These are phyloP conservation scores for Naganishia albida DNA, from an alignment of 1,284 basidiomycete species.

Conservation along the genomic window DNA sequence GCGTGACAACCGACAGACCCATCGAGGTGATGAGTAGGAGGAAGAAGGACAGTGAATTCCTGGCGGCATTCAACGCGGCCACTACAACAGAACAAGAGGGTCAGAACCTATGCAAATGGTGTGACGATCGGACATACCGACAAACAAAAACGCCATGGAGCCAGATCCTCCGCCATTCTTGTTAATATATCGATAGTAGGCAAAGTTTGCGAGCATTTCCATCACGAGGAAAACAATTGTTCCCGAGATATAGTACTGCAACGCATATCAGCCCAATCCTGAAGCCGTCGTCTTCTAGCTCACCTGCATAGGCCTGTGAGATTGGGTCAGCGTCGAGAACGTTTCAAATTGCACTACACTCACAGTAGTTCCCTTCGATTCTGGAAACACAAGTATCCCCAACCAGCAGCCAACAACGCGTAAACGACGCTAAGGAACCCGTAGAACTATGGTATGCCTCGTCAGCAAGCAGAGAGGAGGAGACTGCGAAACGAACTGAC, in stretches of 20 bases:
- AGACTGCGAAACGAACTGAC: conserved; percentile 58
- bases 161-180: conserved; percentile 74
- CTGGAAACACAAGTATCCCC: conserved; percentile 82
- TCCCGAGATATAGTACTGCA: conserved; percentile 89
- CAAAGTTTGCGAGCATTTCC: conserved; percentile 84
- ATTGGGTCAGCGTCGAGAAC: not conserved
- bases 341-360: conserved; percentile 23
- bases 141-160: conserved; percentile 78
- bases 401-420: conserved; percentile 65
- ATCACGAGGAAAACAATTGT: conserved; percentile 84
- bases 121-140: conserved; percentile 60
- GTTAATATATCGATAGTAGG: conserved; percentile 70
- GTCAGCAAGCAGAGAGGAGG: conserved; percentile 14
- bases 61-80: conserved; percentile 85
- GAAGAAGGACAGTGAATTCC: conserved; percentile 94
- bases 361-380: conserved; percentile 75
- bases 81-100: conserved; percentile 56
- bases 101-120: conserved; percentile 24
- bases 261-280: conserved; percentile 32
- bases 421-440: conserved; percentile 79
- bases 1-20: conserved; percentile 72
- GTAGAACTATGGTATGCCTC: conserved; percentile 69
- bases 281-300: not conserved
- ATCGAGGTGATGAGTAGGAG: conserved; percentile 87
- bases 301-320: conserved; percentile 29